Evolutionary conservation across 257 asterid species (phyloP).

Genomic region (Scutellaria baicalensis): DNA sequence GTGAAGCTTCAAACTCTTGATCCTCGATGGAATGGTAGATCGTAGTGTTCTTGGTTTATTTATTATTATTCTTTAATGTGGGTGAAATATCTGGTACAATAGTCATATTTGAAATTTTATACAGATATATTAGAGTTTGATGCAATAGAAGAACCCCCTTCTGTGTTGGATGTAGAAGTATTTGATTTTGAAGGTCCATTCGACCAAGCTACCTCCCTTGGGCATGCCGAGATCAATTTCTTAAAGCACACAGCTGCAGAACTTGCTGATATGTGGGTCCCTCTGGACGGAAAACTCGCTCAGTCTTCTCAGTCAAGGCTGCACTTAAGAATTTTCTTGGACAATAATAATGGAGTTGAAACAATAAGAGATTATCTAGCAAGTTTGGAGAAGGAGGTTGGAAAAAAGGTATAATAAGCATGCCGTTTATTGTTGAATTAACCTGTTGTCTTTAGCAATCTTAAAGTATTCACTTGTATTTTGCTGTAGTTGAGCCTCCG

Average conservation of each 20-base stretch:
- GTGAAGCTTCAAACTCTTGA: conserved; percentile 80
- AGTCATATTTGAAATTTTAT: neutral
- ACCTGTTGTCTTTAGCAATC: neutral
- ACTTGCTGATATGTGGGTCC: conserved; percentile 86
- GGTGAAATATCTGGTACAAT: neutral
- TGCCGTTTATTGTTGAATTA: neutral
- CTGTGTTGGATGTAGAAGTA: conserved; percentile 78
- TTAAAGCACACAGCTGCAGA: conserved; percentile 74
- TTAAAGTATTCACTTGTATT: neutral
- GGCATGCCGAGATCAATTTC: conserved; percentile 84
- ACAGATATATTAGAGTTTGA: conserved; percentile 93
- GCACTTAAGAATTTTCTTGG: conserved; percentile 79
- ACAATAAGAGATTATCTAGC: conserved; percentile 80
- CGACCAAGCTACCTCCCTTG: conserved; percentile 68
- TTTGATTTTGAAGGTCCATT: conserved; percentile 85
- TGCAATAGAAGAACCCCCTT: conserved; percentile 88
- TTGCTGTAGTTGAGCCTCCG: conserved; percentile 67
- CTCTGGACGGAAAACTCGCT: conserved; percentile 81
- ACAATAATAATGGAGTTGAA: conserved; percentile 82
- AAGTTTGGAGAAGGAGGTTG: conserved; percentile 84
- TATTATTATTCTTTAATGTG: neutral
- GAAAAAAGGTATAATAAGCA: conserved; percentile 70
- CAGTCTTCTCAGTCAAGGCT: conserved; percentile 69
- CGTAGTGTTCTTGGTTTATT: neutral
- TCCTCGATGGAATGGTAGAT: conserved; percentile 83